Evolutionary conservation across 768 basidiomycete species (phyloP).

Genomic region (Boletus fagicola): DNA sequence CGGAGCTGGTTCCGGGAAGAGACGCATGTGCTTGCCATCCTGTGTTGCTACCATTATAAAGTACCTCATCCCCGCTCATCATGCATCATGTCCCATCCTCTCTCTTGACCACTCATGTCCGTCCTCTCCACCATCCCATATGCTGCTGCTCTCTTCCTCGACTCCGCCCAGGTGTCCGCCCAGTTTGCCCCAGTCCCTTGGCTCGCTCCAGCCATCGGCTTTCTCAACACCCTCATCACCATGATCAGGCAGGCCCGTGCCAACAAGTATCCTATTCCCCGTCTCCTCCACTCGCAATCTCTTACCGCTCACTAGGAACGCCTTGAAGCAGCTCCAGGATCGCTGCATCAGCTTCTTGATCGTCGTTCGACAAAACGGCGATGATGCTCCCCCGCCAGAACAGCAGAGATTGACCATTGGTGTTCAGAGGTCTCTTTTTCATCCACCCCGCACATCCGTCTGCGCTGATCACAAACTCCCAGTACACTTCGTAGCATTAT

Average conservation of each 20-base stretch:
- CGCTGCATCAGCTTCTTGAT: slow-evolving; percentile 45
- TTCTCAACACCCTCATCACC: slow-evolving; percentile 43
- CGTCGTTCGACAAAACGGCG: slow-evolving; percentile 36
- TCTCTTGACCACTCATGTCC: slow-evolving; percentile 13
- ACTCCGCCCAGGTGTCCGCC: slow-evolving; percentile 44
- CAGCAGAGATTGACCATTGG: slow-evolving; percentile 34
- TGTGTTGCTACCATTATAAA: slow-evolving; percentile 12
- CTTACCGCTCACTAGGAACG: slow-evolving; percentile 33
- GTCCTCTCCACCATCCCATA: slow-evolving; percentile 10
- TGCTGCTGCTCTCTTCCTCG: slow-evolving; percentile 14
- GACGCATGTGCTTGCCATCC: too few relatives aligned
- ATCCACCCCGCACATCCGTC: neutral
- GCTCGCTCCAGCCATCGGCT: slow-evolving; percentile 41
- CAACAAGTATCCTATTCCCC: slow-evolving; percentile 41
- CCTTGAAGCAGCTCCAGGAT: slow-evolving; percentile 44
- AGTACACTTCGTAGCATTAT: slow-evolving; percentile 38
- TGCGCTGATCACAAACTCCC: slow-evolving; percentile 7
- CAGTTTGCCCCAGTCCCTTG: slow-evolving; percentile 49
- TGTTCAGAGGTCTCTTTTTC: slow-evolving; percentile 31
- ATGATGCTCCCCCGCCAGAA: slow-evolving; percentile 27
- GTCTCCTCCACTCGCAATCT: neutral
- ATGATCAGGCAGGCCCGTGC: slow-evolving; percentile 46
- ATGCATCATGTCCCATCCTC: neutral
- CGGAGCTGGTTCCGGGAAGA: too few relatives aligned
- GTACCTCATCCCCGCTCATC: neutral